Conservation (phyloP, 1,284 basidiomycete species). For the Uromyces viciae-fabae region DNA sequence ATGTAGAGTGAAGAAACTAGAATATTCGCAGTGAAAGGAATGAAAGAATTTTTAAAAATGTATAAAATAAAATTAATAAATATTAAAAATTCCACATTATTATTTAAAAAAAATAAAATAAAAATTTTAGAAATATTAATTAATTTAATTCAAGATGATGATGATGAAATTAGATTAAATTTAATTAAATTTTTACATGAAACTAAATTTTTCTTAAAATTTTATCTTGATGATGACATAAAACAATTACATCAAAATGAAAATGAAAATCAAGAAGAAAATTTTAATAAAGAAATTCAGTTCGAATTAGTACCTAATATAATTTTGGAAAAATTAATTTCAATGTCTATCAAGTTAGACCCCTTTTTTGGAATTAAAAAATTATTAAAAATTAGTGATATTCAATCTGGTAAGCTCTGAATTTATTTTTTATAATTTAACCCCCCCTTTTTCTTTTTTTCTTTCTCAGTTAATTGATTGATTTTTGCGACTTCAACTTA, state of each 20-base stretch:
- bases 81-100: background rate
- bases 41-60: background rate
- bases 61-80: too few relatives aligned
- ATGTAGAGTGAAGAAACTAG: conserved; percentile 35
- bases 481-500: background rate
- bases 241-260: background rate
- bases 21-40: conserved; percentile 23
- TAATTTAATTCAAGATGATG: conserved; percentile 36
- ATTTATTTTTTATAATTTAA: too few relatives aligned
- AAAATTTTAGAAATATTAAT: conserved; percentile 25
- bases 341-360: background rate
- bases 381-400: background rate
- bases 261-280: too few relatives aligned
- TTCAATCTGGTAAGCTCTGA: conserved; percentile 15
- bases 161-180: conserved; percentile 24
- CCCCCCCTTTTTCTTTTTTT: too few relatives aligned
- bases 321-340: conserved; percentile 20
- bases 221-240: background rate
- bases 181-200: background rate
- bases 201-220: background rate
- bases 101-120: background rate
- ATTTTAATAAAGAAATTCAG: background rate
- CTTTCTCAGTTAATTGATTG: background rate
- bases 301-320: conserved; percentile 18
- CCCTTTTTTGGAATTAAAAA: conserved; percentile 24